phyloP scores from a whole-genome alignment of 148 eudicot genomes.

The Chenopodium suecicum region DNA sequence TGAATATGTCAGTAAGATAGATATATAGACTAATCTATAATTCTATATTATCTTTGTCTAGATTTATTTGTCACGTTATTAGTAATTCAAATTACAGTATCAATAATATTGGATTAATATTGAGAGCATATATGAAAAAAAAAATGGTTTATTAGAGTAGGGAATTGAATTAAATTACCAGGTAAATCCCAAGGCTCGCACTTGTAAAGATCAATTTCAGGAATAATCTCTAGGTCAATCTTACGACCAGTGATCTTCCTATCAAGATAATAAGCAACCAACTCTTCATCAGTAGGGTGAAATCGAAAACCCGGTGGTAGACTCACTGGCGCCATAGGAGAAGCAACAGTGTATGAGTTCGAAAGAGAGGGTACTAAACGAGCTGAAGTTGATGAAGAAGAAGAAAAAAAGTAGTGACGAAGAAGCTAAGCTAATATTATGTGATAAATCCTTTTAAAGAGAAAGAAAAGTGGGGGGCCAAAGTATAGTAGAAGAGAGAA shows the following conservation, averaged over 20 bases:
- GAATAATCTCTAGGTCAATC: constrained; percentile 50
- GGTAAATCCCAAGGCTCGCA: constrained; percentile 54
- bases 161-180: constrained; percentile 18
- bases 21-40: no score
- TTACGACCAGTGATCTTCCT: constrained; percentile 45
- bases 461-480: not conserved
- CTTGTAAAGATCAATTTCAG: constrained; percentile 48
- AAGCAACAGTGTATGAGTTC: no score
- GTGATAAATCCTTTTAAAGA: not conserved
- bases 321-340: constrained; percentile 38
- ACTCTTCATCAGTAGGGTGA: constrained; percentile 48
- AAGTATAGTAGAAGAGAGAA: not conserved
- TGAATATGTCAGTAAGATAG: no score
- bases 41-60: no score
- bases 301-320: constrained; percentile 48
- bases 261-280: constrained; percentile 41
- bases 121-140: no score
- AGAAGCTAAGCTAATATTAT: constrained; percentile 2
- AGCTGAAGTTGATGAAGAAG: not conserved
- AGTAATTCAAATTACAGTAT: not conserved
- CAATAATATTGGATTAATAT: not conserved
- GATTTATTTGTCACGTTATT: not conserved
- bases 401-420: not conserved
- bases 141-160: not conserved
- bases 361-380: no score